Evolutionary conservation across 495 filamentous ascomycete species (phyloP), one percentile per base, ranked within the genome.

Genomic region (Darksidea phi): DNA sequence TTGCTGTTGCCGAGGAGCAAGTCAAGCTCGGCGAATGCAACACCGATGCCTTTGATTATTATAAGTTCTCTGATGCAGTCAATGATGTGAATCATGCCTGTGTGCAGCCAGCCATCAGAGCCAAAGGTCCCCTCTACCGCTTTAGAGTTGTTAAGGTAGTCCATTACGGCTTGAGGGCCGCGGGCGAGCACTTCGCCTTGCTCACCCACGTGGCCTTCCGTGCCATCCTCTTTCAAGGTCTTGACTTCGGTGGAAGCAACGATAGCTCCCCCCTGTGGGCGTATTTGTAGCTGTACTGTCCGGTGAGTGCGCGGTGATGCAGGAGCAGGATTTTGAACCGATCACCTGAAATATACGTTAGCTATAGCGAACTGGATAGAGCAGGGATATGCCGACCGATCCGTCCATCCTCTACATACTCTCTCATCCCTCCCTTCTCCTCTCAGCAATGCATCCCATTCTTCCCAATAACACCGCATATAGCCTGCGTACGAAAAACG

Each of bases 61-160:
- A 89, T 88, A 76, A 89, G 79, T 73, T 89, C 86, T 76, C 90
- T 90, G 55, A 92, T 85, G 0, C 89, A 79, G 48, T 91, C 89
- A 0, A 83, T 85, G 48, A 94, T 90, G 21, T 80, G 76, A 48
- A 91, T 73, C 62, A 88, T 81, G 0, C 87, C 86, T 0, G 87
- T 88, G 41, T 83, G 82, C 58, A 89, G 71, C 70, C 76, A 89
- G 0, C 84, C 81, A 3, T 85, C 82, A 0, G 64, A 58, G 51
- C 84, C 84, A 54, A 87, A 82, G 0, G 84, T 86, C 48, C 87
- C 83, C 0, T 57, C 48, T 0, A 83, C 88, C 4, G 81, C 84
- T 25, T 78, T 75, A 23, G 71, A 69, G 51, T 83, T 82, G 18
- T 76, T 71, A 32, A 84, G 63, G 68, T 85, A 88, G 1, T 83